These are phyloP conservation scores for Rostrohypoxylon terebratum DNA, from an alignment of 495 filamentous ascomycete genomes.

Conservation along the genomic window DNA sequence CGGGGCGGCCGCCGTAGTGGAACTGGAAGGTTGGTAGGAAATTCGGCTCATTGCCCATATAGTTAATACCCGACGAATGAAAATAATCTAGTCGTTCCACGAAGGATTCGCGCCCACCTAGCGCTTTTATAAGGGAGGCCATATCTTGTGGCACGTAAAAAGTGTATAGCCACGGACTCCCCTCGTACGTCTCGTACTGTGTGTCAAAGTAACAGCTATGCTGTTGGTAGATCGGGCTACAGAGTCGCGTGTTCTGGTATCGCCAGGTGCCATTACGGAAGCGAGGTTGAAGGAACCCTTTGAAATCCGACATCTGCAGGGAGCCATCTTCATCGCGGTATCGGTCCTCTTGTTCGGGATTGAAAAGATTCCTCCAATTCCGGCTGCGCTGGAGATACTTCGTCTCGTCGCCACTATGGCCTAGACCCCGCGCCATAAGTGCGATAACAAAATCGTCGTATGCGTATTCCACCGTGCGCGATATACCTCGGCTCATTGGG, in stretches of 20 bases:
- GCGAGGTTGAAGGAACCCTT: constrained; percentile 76
- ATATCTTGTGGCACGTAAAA: constrained; percentile 82
- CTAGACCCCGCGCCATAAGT: constrained; percentile 64
- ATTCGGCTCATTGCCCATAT: constrained; percentile 79
- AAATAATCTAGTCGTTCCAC: constrained; percentile 71
- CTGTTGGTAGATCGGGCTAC: constrained; percentile 61
- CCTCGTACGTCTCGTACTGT: constrained; percentile 77
- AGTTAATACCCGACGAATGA: constrained; percentile 71
- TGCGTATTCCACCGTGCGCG: constrained; percentile 77
- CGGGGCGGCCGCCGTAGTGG: constrained; percentile 77
- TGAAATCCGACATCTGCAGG: constrained; percentile 60
- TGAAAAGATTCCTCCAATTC: constrained; percentile 69
- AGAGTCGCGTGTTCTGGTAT: constrained; percentile 75
- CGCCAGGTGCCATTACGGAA: constrained; percentile 71
- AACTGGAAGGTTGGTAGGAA: constrained; percentile 80
- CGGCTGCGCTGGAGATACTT: constrained; percentile 69
- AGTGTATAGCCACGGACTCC: constrained; percentile 75
- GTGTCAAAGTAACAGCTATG: constrained; percentile 66
- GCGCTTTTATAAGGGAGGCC: constrained; percentile 65
- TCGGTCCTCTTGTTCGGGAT: constrained; percentile 54
- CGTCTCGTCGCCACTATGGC: constrained; percentile 58
- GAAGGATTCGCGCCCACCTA: constrained; percentile 70
- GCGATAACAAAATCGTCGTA: constrained; percentile 77
- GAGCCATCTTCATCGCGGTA: constrained; percentile 43
- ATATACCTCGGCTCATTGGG: constrained; percentile 70